Base-by-base conservation (phyloP, 805 yeast species). In the Yarrowia sp. region DNA sequence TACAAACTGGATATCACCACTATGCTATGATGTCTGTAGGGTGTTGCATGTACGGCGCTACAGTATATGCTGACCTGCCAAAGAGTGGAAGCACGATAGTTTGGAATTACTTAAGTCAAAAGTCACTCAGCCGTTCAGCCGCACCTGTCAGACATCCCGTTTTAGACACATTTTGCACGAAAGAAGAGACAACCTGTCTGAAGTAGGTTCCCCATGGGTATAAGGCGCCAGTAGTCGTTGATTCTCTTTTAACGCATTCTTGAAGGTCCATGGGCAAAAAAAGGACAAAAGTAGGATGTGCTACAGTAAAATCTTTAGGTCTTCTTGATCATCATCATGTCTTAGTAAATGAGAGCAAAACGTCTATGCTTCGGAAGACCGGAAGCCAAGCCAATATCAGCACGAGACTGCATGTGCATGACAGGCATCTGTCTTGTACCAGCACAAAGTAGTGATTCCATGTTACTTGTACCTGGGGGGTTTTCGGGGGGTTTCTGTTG, bases 381-480 rank as follows among this genome's bases (percentile, higher is more conserved):
- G 54, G 54, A 8, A 32, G 54, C 54, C 54, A 48, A 48, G 54
- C 54, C 54, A 48, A 30, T 32, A 32, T 48, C 28, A 48, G 54
- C 54, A 48, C 26, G 19, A 16, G 14, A 16, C 8, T 48, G 54
- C 54, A 48, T 30, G 54, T 48, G 54, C 54, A 48, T 32, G 26
- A 4, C 6, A 9, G 17, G 52, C 24, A 11, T 1, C 17, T 35
- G 38, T 35, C 38, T 35, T n/a, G 14, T 14, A 35, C 1, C 17
- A 16, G 6, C 38, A 35, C 38, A 35, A 35, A 35, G 38, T 16
- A n/a, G 41, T 7, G 22, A 8, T 8, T 43, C 21, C 52, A 46
- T 36, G 52, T 46, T 35, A 28, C 32, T 11, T 22, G n/a, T n/a
- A n/a, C n/a, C n/a, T n/a, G n/a, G n/a, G n/a, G n/a, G n/a, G n/a